Base-by-base conservation (phyloP, 108 stramenopile species). In the Cyclostephanos tholiformis region DNA sequence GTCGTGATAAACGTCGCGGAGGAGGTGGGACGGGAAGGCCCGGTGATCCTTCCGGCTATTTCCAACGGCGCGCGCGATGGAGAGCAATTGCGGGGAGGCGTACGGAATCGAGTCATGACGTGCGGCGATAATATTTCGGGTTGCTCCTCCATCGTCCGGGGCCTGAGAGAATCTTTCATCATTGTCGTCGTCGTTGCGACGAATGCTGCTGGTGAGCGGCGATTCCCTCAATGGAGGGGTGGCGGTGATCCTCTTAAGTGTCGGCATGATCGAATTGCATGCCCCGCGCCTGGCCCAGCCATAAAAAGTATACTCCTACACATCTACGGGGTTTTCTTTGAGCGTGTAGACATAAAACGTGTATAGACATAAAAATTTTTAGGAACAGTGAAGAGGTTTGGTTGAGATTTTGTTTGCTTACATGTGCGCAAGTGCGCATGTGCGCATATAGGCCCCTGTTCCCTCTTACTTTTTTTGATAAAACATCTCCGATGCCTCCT, bases 131-230 rank as follows among this genome's bases (percentile, higher is more conserved):
- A 61, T 41, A 13, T 48, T 46, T 43, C 39, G 41, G 39, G 14
- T 22, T 26, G 48, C 13, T 4, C 25, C 25, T 48, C 30, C 22
- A 10, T 44, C 30, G 44, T 51, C n/a, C 17, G 58, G 14, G 38
- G 70, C 23, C 58, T 79, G 78, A 4, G 78, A 79, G 30, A 79
- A 79, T 27, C 62, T 49, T 25, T 68, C 71, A 7, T 53, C 52
- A 25, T 32, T 16, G 23, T 25, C 64, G 44, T 39, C 22, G 27
- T 32, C 32, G 19, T 29, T 12, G 36, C 11, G 26, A 46, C 6
- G 0, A 58, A 10, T 29, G 0, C 4, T 36, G 26, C 38, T 39
- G 20, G 20, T 16, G 53, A 23, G 53, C 36, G 57, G 44, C 44
- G 44, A 46, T 46, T 46, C 16, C 53, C 12, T 55, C 53, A 23